Base-by-base conservation (phyloP, 805 yeast genomes). In the Candida vartiovaarae region DNA sequence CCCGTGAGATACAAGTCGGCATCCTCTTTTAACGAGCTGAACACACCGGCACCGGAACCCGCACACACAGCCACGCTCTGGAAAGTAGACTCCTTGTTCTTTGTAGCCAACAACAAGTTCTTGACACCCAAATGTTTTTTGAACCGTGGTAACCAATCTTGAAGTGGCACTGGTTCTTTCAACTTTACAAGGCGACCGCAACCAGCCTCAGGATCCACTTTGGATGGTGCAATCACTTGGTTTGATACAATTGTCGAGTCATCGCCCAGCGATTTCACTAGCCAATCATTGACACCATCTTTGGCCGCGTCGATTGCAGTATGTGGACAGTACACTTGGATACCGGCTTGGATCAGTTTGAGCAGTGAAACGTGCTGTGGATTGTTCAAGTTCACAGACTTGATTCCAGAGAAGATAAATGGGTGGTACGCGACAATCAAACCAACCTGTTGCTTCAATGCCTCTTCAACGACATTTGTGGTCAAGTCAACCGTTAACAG, bases 251-350 rank as follows among this genome's bases (percentile, higher is more conserved):
- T 45, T 44, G 47, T 48, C 2, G 50, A 48, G 2, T 61, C 58
- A 0, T 62, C 56, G 3, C 75, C 56, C 5, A 83, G 63, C 2
- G 86, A 85, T 33, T 75, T 78, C 1, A 77, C 84, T 35, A 93
- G 70, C 84, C 95, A 93, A 60, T 89, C 98, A 53, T 93, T 93
- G 49, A 93, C 96, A 24, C 99, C 99, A n/a, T 83, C 84, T 9
- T 64, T 63, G 8, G 93, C 93, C 25, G 97, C 91, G 64, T 93
- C 99, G 4, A 93, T 84, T 0, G 98, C 89, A 1, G 99, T 91
- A 59, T 93, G 99, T 26, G 99, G 99, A 43, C 83, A 83, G 61
- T 93, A 93, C 2, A 93, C 99, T 39, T 89, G 77, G 44, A 93
- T 76, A n/a, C 86, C 84, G 46, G 80, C 73, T 51, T 80, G 81